Evolutionary conservation across 177 flowering plant species (phyloP), one percentile per base, ranked within the genome.

Genomic region (Telopea speciosissima): DNA sequence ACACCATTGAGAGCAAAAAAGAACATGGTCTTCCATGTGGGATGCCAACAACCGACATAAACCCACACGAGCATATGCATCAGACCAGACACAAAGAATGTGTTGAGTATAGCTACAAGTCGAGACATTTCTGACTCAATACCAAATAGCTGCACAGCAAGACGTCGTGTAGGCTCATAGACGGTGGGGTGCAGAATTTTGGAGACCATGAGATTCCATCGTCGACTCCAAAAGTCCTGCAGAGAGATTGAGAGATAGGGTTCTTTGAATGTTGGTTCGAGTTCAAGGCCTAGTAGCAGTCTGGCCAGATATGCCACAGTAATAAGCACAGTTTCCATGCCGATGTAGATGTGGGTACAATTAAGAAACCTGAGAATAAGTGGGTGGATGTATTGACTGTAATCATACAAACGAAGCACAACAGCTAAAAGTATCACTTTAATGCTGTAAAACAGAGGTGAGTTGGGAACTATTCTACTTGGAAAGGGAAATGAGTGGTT

Each of bases 211-310:
- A 80, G 63, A 62, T 80, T 82, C 85, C 83, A 82, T 63, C 85
- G 40, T 25, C 72, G 65, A 3, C 81, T 78, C 85, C 85, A 80
- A 49, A 82, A 82, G 45, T 83, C 82, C 26, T 83, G 85, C 6
- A 83, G 74, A 1, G 85, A 82, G 19, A 78, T 66, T 16, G 81
- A 65, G 24, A 76, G 76, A 66, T 75, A 76, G 6, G 84, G 81
- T 24, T 76, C 72, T n/a, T 76, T 21, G 78, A 79, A 81, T 72
- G 72, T 78, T 8, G 81, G 83, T 64, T 78, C 83, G 0, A 80
- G 69, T 58, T 82, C 83, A 3, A 74, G 0, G 0, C 77, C 69
- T 0, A 79, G 61, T 1, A 77, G 3, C 42, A 49, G 24, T n/a
- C 72, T 62, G 44, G 78, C 76, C 24, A 79, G 23, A 10, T 40